Percentiles rank a stretch among this genome's conserved stretches.
Evolutionary conservation across 1,139 yeast species (phyloP).

Genomic region (Kodamaea ohmeri): DNA sequence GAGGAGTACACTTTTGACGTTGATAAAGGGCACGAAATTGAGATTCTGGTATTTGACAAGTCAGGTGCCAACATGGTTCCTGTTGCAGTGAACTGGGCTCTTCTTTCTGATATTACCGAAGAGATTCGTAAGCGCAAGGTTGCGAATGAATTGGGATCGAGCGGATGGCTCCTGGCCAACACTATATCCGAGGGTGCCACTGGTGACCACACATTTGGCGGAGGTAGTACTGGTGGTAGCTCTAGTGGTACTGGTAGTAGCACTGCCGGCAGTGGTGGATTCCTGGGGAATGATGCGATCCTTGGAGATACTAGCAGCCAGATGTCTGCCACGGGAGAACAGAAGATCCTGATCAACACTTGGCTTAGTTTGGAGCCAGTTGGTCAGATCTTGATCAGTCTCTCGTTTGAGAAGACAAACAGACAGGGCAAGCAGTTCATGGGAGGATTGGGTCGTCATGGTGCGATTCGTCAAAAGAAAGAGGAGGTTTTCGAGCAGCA

Average conservation of each 20-base stretch:
- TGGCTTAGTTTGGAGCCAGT: conserved; percentile 95
- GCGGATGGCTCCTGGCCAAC: conserved; percentile 89
- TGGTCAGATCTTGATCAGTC: conserved; percentile 76
- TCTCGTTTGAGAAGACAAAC: conserved; percentile 74
- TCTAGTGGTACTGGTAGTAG: not conserved
- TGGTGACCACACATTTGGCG: conserved; percentile 16
- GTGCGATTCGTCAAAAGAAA: conserved; percentile 93
- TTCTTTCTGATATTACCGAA: conserved; percentile 87
- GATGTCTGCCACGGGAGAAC: conserved; percentile 17
- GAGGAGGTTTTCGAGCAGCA: conserved; percentile 95
- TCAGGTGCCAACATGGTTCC: conserved; percentile 67
- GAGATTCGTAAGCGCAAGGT: conserved; percentile 90
- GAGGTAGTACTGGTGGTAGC: not conserved
- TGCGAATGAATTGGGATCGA: conserved; percentile 64
- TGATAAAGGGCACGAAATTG: conserved; percentile 89
- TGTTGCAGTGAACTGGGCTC: conserved; percentile 91
- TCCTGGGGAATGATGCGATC: not conserved
- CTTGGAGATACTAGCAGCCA: conserved; percentile 1
- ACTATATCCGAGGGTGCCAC: conserved; percentile 33
- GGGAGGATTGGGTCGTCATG: conserved; percentile 92
- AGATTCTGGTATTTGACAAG: conserved; percentile 81
- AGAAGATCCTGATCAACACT: conserved; percentile 51
- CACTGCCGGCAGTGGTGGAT: not conserved
- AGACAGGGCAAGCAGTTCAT: conserved; percentile 52
- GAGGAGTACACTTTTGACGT: conserved; percentile 80